Base-by-base conservation (phyloP, 2,329 filamentous ascomycete genomes). In the Xylaria digitata region DNA sequence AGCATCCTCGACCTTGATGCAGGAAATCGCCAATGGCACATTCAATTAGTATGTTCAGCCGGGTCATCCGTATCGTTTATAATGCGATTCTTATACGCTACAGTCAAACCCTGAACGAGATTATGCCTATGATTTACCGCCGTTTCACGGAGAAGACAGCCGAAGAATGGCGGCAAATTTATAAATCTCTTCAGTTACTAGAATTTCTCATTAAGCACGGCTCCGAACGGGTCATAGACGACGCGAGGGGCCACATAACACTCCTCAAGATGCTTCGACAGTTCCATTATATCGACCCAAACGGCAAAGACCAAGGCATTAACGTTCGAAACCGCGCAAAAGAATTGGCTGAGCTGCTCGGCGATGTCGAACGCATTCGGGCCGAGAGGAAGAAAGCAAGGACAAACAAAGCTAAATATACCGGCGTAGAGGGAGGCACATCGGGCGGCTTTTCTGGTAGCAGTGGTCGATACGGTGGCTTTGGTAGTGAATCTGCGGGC, bases 111-210 rank as follows among this genome's bases (percentile, higher is more conserved):
- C 89, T 99, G 64, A 98, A 98, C 81, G 96, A 99, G 81, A 98
- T 99, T 78, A 99, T 99, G 96, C 96, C 96, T 72, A 96, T 99
- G 93, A 97, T 99, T 78, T 99, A 99, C 84, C 96, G 96, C 77
- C 92, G 96, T 71, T 99, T 99, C 81, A 99, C 96, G 68, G 96
- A 99, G 80, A 99, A 99, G 84, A 87, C 94, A 7, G 95, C 96
- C 63, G 96, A 99, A 79, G 96, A 99, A 82, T 99, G 96, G 96
- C 89, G 96, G 73, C 96, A 99, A 80, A 99, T 99, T 77, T 99
- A 99, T 87, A 99, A 99, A 85, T 91, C 93, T 9, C 89, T 99
- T 26, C 96, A 98, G 85, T 86, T 99, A 63, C 90, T 99, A 78
- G 95, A 99, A 80, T 97, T 97, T 77, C 87, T 99, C 37, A 91